Evolutionary conservation across 305 asterid species (phyloP), one percentile per base, ranked within the genome.

Genomic region (Ilex paraguariensis): DNA sequence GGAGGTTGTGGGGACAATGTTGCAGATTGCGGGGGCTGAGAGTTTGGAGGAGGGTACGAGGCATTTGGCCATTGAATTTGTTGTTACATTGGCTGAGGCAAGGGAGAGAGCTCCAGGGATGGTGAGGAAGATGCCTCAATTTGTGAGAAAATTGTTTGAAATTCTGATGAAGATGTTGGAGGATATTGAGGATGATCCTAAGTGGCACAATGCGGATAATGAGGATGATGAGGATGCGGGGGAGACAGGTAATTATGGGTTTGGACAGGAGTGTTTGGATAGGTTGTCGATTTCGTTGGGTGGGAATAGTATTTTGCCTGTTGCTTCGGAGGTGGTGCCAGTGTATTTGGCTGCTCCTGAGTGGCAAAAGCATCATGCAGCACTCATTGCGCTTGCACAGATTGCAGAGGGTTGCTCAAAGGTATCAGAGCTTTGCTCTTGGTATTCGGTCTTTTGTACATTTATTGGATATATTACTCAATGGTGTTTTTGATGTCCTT

Each of bases 71-170:
- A 17, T 17, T 17, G 21, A 17, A 17, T 17, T 17, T 17, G 21
- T 17, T 17, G 21, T 17, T 17, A 17, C 21, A 17, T 17, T 17
- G 21, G 1, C 21, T 1, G 21, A 17, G 21, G 21, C 21, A 0
- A 17, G 21, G 21, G 21, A 17, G 21, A 17, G 21, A 17, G 21
- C 21, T 17, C 21, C 21, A 17, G 21, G 21, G 21, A 71, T 71
- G 76, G 56, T 71, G 76, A 71, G 76, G 71, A 66, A 71, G 63
- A 55, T 71, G 66, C 72, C 76, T 0, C 71, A 61, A 71, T 71
- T 71, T 53, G 66, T 71, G 39, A 71, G 54, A 10, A 48, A 71
- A 54, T 40, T 71, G 58, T 71, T 71, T 71, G 66, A 64, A 1
- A 66, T 61, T 60, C 66, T 71, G 63, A 60, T 71, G 76, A 71